Percentiles rank a stretch among this genome's conserved stretches.
Conservation (phyloP, 2,329 filamentous ascomycete genomes). For the Aspergillus fijiensis region DNA sequence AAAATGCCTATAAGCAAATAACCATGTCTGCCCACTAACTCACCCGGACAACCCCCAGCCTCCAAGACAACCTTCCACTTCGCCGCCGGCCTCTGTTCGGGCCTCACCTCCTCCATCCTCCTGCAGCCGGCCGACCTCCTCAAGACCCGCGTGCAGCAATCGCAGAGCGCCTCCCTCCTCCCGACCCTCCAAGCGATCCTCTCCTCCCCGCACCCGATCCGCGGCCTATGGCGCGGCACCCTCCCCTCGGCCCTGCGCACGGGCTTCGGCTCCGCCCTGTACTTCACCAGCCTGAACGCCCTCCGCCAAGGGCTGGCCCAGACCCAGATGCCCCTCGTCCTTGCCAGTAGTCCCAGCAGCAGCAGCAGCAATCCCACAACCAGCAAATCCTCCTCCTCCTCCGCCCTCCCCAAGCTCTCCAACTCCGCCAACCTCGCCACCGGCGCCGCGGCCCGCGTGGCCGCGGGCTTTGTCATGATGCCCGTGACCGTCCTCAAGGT, state of each 20-base stretch:
- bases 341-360: constrained; percentile 29
- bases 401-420: constrained; percentile 75
- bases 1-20: background rate
- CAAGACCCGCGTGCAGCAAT: constrained; percentile 94
- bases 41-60: constrained; percentile 21
- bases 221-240: constrained; percentile 86
- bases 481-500: constrained; percentile 96
- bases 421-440: constrained; percentile 83
- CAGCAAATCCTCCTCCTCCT: constrained; percentile 58
- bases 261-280: constrained; percentile 87
- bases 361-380: constrained; percentile 10
- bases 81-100: constrained; percentile 80
- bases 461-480: constrained; percentile 89
- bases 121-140: constrained; percentile 94
- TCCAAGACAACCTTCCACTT: constrained; percentile 70
- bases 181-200: constrained; percentile 69
- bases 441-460: constrained; percentile 78
- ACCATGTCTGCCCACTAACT: background rate
- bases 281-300: constrained; percentile 85
- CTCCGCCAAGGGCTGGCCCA: constrained; percentile 67
- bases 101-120: constrained; percentile 81
- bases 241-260: constrained; percentile 90
- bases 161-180: constrained; percentile 65
- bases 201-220: constrained; percentile 63
- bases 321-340: constrained; percentile 40